Conservation (phyloP, 441 rosid genomes). For the Adansonia madagascariensis region DNA sequence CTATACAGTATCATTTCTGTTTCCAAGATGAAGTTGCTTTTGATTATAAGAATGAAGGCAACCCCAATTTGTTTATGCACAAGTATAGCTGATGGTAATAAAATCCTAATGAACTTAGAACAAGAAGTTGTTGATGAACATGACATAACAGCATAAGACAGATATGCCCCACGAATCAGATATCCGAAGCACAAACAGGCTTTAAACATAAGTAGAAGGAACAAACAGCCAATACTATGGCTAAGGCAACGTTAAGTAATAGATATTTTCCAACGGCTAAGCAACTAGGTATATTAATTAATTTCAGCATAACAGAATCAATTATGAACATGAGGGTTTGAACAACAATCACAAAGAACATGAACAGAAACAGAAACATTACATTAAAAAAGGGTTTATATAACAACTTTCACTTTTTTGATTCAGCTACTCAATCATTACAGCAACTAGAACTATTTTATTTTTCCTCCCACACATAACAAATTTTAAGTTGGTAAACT, state of each 20-base stretch:
- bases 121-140: too few species aligned
- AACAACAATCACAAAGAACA: not conserved
- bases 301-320: not conserved
- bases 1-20: not conserved
- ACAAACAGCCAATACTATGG: not conserved
- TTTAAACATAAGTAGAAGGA: not conserved
- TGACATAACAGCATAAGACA: too few species aligned
- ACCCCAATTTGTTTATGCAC: not conserved
- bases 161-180: not conserved
- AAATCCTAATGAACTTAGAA: not conserved
- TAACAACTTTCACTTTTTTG: not conserved
- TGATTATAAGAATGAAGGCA: not conserved
- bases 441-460: not conserved
- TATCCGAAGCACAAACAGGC: conserved; percentile 1
- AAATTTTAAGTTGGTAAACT: too few species aligned
- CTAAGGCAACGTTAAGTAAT: not conserved
- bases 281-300: not conserved
- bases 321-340: not conserved
- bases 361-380: not conserved
- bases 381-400: not conserved
- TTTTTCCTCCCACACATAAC: too few species aligned
- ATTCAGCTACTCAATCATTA: not conserved
- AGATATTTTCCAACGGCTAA: not conserved
- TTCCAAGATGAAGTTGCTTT: not conserved
- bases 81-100: not conserved